Base-by-base conservation (phyloP, 1,139 yeast species). In the Yamadazyma oceani region DNA sequence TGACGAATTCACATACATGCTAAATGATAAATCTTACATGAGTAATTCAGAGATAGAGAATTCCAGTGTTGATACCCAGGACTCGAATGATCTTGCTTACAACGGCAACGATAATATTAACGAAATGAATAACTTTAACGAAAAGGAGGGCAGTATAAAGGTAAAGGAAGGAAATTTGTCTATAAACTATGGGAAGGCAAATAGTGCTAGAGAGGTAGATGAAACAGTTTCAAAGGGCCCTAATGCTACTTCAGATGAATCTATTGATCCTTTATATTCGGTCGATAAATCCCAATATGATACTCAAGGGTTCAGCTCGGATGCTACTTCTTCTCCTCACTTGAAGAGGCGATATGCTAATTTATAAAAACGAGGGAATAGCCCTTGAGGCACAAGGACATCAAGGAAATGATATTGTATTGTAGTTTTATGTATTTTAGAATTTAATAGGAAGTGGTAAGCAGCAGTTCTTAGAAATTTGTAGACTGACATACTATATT, bases 271-370 rank as follows among this genome's bases (percentile, higher is more conserved):
- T 13, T 29, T 19, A 12, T 29, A 31, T 25, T 9, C 32, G 5
- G 26, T 32, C 11, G 41, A 44, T 32, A 42, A 38, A 30, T 31
- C 50, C 10, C 53, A 50, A 29, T 63, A 54, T 40, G 53, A 64
- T 38, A 32, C 46, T 4, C 43, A 49, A 14, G 69, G 69, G 3
- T 53, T 52, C 37, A 58, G 63, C 37, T 37, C 51, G 10, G 66
- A 61, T 42, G 63, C 65, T 3, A 53, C 64, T 6, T 61, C 67
- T 5, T 64, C 69, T 2, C 69, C 70, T 6, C 70, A 64, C 48
- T 54, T 66, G 34, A 66, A 65, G 42, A 44, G 70, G 35, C 52
- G 60, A 32, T 50, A 53, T 34, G 46, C 32, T 13, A 19, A 29
- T 29, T 19, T 29, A 14, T 29, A 29, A 19, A 7, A n/a, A n/a